Percentiles rank a stretch among this genome's conserved stretches.
Evolutionary conservation across 129 eudicot species (phyloP).

Genomic region (Pseudognaphalium luteoalbum): DNA sequence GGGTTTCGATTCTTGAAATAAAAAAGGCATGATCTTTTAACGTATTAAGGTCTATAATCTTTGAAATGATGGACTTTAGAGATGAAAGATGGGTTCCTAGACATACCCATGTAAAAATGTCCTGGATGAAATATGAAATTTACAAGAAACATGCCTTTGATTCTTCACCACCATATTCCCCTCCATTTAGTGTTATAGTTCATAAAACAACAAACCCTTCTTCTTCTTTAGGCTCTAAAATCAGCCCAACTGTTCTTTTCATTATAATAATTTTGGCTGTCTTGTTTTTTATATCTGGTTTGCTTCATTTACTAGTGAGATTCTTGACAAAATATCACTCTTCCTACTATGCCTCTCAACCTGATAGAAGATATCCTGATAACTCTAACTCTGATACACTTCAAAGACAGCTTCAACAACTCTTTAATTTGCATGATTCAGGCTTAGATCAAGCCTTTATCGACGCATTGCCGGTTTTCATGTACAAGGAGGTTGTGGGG

Average conservation of each 20-base stretch:
- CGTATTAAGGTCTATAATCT: conserved; percentile 24
- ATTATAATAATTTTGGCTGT: conserved; percentile 47
- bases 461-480: conserved; percentile 53
- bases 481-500: conserved; percentile 52
- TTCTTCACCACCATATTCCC: conserved; percentile 27
- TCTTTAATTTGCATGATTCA: conserved; percentile 50
- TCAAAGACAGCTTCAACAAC: conserved; percentile 63
- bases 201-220: conserved; percentile 32
- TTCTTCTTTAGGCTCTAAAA: conserved; percentile 40
- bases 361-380: conserved; percentile 28
- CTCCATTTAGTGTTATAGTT: conserved; percentile 33
- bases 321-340: conserved; percentile 40
- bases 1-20: conserved; percentile 9
- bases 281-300: conserved; percentile 50
- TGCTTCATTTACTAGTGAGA: conserved; percentile 57
- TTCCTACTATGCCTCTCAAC: conserved; percentile 30
- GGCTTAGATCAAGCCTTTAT: conserved; percentile 56
- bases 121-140: conserved; percentile 62
- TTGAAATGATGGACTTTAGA: conserved; percentile 38
- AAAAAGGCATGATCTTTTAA: not conserved
- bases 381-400: conserved; percentile 43
- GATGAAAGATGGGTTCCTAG: conserved; percentile 49
- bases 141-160: conserved; percentile 30
- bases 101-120: conserved; percentile 61
- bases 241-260: conserved; percentile 49